Conservation (phyloP, 768 basidiomycete genomes). For the Boletus insuetus region DNA sequence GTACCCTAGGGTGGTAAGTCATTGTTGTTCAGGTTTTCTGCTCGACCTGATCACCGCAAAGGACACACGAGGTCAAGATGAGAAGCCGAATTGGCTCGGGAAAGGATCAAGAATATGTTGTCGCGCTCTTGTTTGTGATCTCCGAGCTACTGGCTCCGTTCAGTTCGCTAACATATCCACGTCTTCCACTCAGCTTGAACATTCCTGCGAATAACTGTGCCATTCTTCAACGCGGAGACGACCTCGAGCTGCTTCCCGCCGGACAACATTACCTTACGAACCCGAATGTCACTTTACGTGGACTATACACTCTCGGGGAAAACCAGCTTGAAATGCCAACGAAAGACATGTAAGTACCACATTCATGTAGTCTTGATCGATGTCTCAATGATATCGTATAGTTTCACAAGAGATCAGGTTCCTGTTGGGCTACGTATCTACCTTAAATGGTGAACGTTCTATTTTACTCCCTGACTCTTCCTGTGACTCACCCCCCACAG, state of each 20-base stretch:
- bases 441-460: slow-evolving; percentile 60
- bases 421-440: slow-evolving; percentile 83
- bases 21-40: neutral
- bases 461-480: neutral
- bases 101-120: slow-evolving; percentile 62
- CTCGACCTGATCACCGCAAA: slow-evolving; percentile 12
- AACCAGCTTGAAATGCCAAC: slow-evolving; percentile 87
- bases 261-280: slow-evolving; percentile 85
- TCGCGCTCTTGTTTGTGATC: slow-evolving; percentile 64
- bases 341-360: slow-evolving; percentile 67
- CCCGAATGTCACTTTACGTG: slow-evolving; percentile 78
- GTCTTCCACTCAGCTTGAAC: slow-evolving; percentile 56
- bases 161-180: neutral
- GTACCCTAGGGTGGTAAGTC: slow-evolving; percentile 54
- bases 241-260: slow-evolving; percentile 72
- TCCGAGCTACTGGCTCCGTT: neutral
- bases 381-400: slow-evolving; percentile 21
- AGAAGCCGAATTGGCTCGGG: slow-evolving; percentile 47
- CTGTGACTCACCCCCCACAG: slow-evolving; percentile 17
- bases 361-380: neutral
- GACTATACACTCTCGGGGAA: slow-evolving; percentile 77
- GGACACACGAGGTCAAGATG: slow-evolving; percentile 79
- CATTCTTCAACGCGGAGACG: slow-evolving; percentile 78
- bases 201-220: slow-evolving; percentile 88
- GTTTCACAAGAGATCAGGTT: slow-evolving; percentile 84